phyloP scores from a whole-genome alignment of 345 rosid species.

The Populus simonii region DNA sequence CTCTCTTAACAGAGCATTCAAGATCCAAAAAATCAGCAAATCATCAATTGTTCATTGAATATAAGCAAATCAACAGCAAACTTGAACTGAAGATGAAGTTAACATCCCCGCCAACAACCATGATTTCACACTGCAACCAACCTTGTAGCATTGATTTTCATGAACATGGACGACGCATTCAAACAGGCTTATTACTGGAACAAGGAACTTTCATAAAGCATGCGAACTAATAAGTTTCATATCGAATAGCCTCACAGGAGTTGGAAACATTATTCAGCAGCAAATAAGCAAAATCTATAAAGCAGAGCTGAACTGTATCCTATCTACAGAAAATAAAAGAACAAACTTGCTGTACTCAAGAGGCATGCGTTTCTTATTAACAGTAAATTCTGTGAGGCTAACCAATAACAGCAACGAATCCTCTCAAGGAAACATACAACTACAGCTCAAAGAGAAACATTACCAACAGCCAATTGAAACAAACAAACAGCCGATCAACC shows the following conservation, averaged over 20 bases:
- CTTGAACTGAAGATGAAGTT: neutral
- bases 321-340: neutral
- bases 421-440: conserved; percentile 14
- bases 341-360: conserved; percentile 3
- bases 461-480: conserved; percentile 20
- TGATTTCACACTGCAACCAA: neutral
- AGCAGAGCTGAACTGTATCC: neutral
- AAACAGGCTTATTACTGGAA: neutral
- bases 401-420: conserved; percentile 23
- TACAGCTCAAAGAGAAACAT: conserved; percentile 23
- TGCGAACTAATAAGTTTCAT: neutral
- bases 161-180: neutral
- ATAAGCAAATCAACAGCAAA: neutral
- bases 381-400: conserved; percentile 23
- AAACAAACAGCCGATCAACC: conserved; percentile 13
- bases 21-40: neutral
- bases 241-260: neutral
- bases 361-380: conserved; percentile 53
- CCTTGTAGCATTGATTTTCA: neutral
- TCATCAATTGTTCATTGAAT: neutral
- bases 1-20: neutral
- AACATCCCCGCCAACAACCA: neutral
- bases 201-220: neutral
- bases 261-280: conserved; percentile 3
- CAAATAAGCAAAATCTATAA: neutral